Conservation (phyloP, 306 rosid species). For the Mimosa pudica region DNA sequence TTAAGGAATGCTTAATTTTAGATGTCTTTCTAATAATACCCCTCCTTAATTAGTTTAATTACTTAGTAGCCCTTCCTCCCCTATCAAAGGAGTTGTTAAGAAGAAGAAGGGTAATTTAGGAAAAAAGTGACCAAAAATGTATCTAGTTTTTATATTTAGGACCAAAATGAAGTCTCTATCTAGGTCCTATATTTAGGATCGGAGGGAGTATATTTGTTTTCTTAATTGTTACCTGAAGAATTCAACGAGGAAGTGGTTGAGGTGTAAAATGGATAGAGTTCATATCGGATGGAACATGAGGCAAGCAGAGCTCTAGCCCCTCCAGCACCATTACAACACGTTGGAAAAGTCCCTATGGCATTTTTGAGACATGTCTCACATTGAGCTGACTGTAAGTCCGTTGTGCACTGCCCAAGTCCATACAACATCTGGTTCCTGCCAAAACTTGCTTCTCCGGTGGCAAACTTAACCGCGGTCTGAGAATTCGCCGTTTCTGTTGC, state of each 20-base stretch:
- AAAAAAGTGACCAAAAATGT: no score
- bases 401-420: conserved; percentile 40
- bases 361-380: neutral
- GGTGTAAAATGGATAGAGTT: conserved; percentile 29
- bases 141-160: no score
- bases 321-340: conserved; percentile 24
- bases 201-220: no score
- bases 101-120: no score
- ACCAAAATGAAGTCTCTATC: no score
- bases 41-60: no score
- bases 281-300: conserved; percentile 28
- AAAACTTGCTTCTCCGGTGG: conserved; percentile 18
- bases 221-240: conserved; percentile 2
- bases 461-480: conserved; percentile 27
- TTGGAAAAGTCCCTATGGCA: conserved; percentile 31
- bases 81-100: no score
- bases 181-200: no score
- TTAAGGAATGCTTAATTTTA: no score
- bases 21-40: no score
- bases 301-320: conserved; percentile 37
- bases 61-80: no score
- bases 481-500: conserved; percentile 27
- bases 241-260: neutral
- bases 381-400: neutral
- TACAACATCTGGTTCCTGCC: conserved; percentile 34